Base-by-base conservation (phyloP, 2,329 filamentous ascomycete genomes). In the Cryphonectria japonica region DNA sequence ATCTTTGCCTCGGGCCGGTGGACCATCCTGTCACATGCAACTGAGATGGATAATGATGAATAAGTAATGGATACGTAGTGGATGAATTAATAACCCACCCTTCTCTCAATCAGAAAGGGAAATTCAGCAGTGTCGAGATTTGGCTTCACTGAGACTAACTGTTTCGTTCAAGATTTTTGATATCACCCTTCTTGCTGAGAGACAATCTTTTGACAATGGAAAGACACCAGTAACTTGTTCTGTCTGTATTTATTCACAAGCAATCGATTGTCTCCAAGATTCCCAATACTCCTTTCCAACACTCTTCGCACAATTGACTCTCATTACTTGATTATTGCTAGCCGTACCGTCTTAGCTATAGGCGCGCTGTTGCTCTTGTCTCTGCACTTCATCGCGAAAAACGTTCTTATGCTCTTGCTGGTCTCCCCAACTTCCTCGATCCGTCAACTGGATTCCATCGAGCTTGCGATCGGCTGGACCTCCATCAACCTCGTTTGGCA, bases 351-450 rank as follows among this genome's bases (percentile, higher is more conserved):
- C 26, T n/a, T 32, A 59, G 3, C 2, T 16, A 26, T 64, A 46
- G 22, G 13, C 39, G 14, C n/a, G 61, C 34, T 64, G 61, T 26
- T 64, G 37, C 13, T 43, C 61, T 32, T 64, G 37, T 26, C 39
- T n/a, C 19, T 64, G 61, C 6, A 46, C n/a, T n/a, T 46, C 61
- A 9, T 46, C 37, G n/a, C 61, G 61, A n/a, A 64, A 64, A 16
- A 64, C 39, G 14, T 64, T 64, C 61, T 64, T 32, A 6, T 29
- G 61, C 61, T 64, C 61, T 16, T 39, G 39, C 9, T n/a, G 26
- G 19, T 39, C 13, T 6, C 60, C 60, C 60, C 60, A 62, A 34
- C 60, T 62, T 41, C 37, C 19, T 41, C 34, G 60, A 16, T 62
- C 60, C 34, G 60, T 62, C 60, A 62, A 39, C 34, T n/a, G 60